These are phyloP conservation scores for Angomonas ambiguus DNA, from an alignment of 208 protist genomes.

Conservation along the genomic window DNA sequence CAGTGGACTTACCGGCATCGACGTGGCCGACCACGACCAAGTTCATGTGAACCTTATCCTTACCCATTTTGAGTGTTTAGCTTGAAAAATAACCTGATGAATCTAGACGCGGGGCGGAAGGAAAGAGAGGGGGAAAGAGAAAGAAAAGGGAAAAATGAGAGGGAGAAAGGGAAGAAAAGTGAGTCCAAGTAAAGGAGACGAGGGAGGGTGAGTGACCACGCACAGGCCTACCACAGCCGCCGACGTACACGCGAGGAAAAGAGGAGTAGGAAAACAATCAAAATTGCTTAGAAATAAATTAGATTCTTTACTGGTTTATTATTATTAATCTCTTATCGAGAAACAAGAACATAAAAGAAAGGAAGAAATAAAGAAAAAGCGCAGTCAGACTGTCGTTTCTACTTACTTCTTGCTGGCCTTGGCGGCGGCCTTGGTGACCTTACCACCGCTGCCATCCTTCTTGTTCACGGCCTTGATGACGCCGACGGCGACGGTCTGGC, in stretches of 20 bases:
- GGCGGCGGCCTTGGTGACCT: conserved; percentile 73
- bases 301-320: neutral
- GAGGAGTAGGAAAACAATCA: neutral
- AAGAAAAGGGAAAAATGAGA: neutral
- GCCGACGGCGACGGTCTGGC: conserved; percentile 95
- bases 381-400: conserved; percentile 45
- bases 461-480: conserved; percentile 91
- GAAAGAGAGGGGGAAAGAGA: neutral
- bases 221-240: neutral
- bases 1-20: conserved; percentile 82
- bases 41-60: conserved; percentile 66
- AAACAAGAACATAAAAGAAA: neutral
- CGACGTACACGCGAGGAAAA: neutral
- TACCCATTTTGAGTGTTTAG: conserved; percentile 28
- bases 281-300: neutral
- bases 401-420: conserved; percentile 29
- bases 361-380: conserved; percentile 4
- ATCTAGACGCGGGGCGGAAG: neutral
- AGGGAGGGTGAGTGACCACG: neutral
- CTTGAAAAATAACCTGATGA: neutral
- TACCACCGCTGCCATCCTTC: conserved; percentile 63
- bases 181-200: too few species aligned
- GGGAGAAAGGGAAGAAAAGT: too few species aligned
- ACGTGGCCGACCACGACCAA: conserved; percentile 28
- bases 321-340: neutral